Conservation (phyloP, 2,329 filamentous ascomycete species). For the Alternaria burnsii region DNA sequence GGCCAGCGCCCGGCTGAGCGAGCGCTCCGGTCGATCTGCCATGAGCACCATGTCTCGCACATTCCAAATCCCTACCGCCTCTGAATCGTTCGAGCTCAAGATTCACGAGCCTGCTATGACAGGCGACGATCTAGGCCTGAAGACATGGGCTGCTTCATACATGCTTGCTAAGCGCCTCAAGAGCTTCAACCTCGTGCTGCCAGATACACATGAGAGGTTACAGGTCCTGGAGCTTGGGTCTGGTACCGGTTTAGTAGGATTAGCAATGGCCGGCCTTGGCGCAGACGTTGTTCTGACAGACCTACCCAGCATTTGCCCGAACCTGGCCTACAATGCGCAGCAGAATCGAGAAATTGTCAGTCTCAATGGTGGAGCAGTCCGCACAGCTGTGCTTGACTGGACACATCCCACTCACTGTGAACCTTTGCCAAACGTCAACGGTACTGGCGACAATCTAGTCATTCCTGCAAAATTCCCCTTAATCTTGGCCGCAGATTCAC, state of each 20-base stretch:
- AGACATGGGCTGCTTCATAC: slow-evolving; percentile 95
- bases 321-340: slow-evolving; percentile 76
- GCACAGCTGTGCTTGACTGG: slow-evolving; percentile 79
- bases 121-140: slow-evolving; percentile 86
- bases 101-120: slow-evolving; percentile 89
- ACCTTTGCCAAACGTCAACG: slow-evolving; percentile 19
- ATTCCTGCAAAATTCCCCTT: slow-evolving; percentile 57
- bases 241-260: slow-evolving; percentile 88
- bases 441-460: slow-evolving; percentile 13
- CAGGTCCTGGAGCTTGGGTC: slow-evolving; percentile 80
- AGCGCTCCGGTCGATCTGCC: slow-evolving; percentile 80
- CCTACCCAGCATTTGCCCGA: slow-evolving; percentile 81
- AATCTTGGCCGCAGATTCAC: slow-evolving; percentile 82
- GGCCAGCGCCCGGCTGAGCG: slow-evolving; percentile 80
- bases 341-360: slow-evolving; percentile 68
- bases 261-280: slow-evolving; percentile 79
- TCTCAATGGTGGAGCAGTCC: slow-evolving; percentile 64
- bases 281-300: slow-evolving; percentile 79
- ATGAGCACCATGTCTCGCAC: slow-evolving; percentile 70
- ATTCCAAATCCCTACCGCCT: slow-evolving; percentile 64
- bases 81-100: slow-evolving; percentile 63
- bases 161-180: slow-evolving; percentile 78
- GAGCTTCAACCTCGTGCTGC: slow-evolving; percentile 35
- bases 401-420: slow-evolving; percentile 62
- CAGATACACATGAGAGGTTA: slow-evolving; percentile 5